Conservation (phyloP, 2,329 filamentous ascomycete genomes). For the Hypoxylon rubiginosum region DNA sequence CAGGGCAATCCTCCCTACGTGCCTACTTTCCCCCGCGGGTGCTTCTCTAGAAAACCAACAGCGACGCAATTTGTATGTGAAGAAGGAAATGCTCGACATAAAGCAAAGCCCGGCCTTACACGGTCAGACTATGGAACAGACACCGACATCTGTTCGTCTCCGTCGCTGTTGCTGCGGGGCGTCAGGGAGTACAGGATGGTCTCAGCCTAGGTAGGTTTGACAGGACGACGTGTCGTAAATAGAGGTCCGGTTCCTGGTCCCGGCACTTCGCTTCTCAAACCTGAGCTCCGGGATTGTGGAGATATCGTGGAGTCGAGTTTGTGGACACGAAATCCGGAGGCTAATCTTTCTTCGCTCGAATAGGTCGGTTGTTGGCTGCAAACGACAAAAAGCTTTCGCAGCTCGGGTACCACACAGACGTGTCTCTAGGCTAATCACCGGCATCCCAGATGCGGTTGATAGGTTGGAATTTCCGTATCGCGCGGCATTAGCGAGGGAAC, state of each 20-base stretch:
- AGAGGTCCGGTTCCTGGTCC: not conserved
- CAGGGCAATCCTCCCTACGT: not conserved
- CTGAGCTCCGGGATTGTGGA: conserved; percentile 9
- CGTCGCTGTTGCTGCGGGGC: not conserved
- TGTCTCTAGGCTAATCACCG: conserved; percentile 11
- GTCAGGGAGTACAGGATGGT: not conserved
- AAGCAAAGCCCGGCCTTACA: not conserved
- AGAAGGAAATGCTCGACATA: not conserved
- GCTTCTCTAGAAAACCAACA: not conserved
- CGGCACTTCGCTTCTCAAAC: not conserved
- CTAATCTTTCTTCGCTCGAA: not conserved
- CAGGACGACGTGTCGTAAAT: not conserved
- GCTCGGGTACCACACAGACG: conserved; percentile 9
- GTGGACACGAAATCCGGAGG: not conserved
- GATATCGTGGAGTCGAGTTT: conserved; percentile 4
- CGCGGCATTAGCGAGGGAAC: not conserved
- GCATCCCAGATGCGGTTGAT: not conserved
- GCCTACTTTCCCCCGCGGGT: not conserved
- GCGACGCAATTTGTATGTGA: not conserved
- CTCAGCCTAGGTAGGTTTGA: not conserved
- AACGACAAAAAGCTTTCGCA: not conserved
- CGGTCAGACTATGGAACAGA: not conserved
- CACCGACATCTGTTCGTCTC: not conserved
- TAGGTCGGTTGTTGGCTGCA: not conserved
- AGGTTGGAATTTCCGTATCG: conserved; percentile 5